Conservation (phyloP, 345 rosid genomes). For the Arabidopsis arenosa region DNA sequence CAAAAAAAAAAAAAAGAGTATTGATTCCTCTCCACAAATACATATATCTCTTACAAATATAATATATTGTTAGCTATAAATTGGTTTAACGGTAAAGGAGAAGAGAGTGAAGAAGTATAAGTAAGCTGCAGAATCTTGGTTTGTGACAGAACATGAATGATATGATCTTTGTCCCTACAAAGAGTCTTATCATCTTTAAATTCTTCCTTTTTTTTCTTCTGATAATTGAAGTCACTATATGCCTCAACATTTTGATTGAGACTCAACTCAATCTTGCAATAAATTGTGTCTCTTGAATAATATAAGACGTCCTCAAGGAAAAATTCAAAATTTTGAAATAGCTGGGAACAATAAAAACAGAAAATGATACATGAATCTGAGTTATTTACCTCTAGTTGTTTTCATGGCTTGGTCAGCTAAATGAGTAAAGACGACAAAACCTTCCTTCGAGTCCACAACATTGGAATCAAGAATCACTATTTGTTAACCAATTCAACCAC, state of each 20-base stretch:
- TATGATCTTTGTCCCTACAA: slow-evolving; percentile 43
- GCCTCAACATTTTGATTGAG: slow-evolving; percentile 37
- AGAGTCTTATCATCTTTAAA: slow-evolving; percentile 40
- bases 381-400: slow-evolving; percentile 19
- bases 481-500: background rate
- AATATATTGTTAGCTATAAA: slow-evolving; percentile 3
- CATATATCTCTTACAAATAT: slow-evolving; percentile 21
- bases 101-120: slow-evolving; percentile 23
- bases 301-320: slow-evolving; percentile 31
- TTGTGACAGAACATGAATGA: slow-evolving; percentile 32
- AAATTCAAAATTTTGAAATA: slow-evolving; percentile 9
- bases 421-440: slow-evolving; percentile 3
- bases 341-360: slow-evolving; percentile 3
- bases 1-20: background rate
- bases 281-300: slow-evolving; percentile 37
- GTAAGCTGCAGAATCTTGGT: slow-evolving; percentile 33
- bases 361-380: background rate
- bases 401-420: slow-evolving; percentile 9
- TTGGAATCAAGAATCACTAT: background rate
- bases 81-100: slow-evolving; percentile 9
- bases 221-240: slow-evolving; percentile 46
- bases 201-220: background rate
- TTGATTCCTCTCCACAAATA: slow-evolving; percentile 41
- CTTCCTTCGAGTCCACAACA: slow-evolving; percentile 4
- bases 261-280: slow-evolving; percentile 40